Evolutionary conservation across 2,329 filamentous ascomycete genomes (phyloP), one percentile per base, ranked within the genome.

Genomic region (Alternaria postmessia): DNA sequence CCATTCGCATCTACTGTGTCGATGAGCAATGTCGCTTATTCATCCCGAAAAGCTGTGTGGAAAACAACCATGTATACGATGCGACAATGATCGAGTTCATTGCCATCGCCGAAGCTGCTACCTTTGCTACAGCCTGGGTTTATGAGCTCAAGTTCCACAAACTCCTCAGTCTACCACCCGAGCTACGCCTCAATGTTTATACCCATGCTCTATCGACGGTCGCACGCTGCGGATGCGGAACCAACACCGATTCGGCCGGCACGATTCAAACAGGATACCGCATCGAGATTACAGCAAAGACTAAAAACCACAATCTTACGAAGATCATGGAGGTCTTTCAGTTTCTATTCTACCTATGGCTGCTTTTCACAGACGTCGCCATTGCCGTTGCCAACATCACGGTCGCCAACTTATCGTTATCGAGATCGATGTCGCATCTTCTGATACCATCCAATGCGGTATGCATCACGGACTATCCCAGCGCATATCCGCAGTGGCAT

Each of bases 11-110:
- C 1, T 55, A 60, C 9, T 59, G 49, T 16, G 41, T 36, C 14
- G 36, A 56, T n/a, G 51, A 48, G 3, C 8, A 26, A 11, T 60
- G 59, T 24, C n/a, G 47, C 32, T 43, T 30, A 5, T 62, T 38
- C 32, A 42, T 42, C 24, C 47, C 26, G 3, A 16, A 20, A 28
- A 12, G 5, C 6, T 16, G 26, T 18, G 51, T 62, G 5, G 24
- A 48, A 9, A n/a, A 59, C n/a, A 7, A 16, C 2, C 28, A 18
- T 32, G 7, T 48, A 16, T 30, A 5, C 4, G 30, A 48, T 32
- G 18, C 28, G 12, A 11, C 44, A 20, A 48, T 48, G 44, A 48
- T 30, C 0, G 44, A 9, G 28, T 30, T 14, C 1, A 7, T 0
- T 5, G 7, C 1, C 28, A 48, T 48, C 1, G 28, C 28, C 5